phyloP scores from a whole-genome alignment of 257 asterid species.

The Capsicum rhomboideum region DNA sequence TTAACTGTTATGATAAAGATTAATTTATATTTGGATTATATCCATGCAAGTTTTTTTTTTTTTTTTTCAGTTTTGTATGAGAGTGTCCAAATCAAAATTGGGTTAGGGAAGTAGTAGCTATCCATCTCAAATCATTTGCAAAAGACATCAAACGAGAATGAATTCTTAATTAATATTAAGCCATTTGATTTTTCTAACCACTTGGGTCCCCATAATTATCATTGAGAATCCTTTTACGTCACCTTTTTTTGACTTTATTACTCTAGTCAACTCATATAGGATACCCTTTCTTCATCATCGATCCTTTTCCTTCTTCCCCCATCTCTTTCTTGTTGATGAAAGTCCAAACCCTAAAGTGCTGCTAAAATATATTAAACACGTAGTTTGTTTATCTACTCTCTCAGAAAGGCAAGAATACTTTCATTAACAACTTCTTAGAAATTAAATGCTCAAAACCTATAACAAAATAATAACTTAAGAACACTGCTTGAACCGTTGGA shows the following conservation, averaged over 20 bases:
- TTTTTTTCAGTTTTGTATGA: not conserved
- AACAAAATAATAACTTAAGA: not conserved
- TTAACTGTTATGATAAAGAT: too few relatives aligned
- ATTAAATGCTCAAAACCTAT: not conserved
- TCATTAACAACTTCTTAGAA: not conserved
- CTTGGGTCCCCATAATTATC: constrained; percentile 55
- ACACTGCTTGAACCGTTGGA: not conserved
- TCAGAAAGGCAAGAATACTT: not conserved
- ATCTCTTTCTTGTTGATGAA: too few relatives aligned
- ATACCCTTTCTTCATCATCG: not conserved
- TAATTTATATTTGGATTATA: too few relatives aligned
- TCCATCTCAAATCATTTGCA: constrained; percentile 19
- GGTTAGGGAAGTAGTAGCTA: constrained; percentile 6
- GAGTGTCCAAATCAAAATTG: not conserved
- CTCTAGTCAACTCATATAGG: constrained; percentile 36
- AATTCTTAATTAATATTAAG: constrained; percentile 23
- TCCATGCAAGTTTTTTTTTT: not conserved
- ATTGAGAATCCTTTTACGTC: constrained; percentile 48
- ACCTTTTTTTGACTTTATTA: constrained; percentile 40
- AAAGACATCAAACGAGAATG: constrained; percentile 12
- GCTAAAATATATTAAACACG: not conserved
- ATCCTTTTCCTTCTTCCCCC: too few relatives aligned
- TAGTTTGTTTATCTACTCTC: not conserved
- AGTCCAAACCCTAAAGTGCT: not conserved
- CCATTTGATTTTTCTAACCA: constrained; percentile 46